Percentiles rank a stretch among this genome's conserved stretches.
These are phyloP conservation scores for Castanopsis chinensis DNA, from an alignment of 306 rosid species.

Conservation along the genomic window DNA sequence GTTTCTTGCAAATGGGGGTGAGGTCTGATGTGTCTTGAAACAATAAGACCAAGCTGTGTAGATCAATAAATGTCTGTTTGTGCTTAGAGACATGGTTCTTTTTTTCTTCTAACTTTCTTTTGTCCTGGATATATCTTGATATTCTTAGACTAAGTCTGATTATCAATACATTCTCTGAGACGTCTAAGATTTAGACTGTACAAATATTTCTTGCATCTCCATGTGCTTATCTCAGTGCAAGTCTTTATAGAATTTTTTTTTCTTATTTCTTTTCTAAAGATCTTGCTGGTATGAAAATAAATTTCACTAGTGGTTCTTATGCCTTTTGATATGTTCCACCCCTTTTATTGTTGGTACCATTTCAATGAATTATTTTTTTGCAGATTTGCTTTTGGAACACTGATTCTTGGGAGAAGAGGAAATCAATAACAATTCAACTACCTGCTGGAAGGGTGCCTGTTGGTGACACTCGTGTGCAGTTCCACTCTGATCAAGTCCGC, in stretches of 20 bases:
- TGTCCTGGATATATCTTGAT: no score
- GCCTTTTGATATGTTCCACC: no score
- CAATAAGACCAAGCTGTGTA: not conserved
- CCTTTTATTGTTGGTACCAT: not conserved
- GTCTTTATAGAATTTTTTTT: not conserved
- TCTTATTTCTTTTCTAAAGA: not conserved
- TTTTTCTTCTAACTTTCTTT: not conserved
- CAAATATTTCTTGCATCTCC: not conserved
- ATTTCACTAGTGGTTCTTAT: not conserved
- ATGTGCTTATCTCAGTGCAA: not conserved
- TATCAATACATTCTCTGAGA: not conserved
- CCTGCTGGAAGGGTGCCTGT: constrained; percentile 56
- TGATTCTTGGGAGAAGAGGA: constrained; percentile 55
- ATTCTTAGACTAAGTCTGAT: not conserved
- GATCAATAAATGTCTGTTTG: not conserved
- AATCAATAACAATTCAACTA: constrained; percentile 43
- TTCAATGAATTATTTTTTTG: constrained; percentile 25
- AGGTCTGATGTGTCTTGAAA: not conserved
- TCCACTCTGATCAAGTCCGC: constrained; percentile 51
- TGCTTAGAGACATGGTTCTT: not conserved
- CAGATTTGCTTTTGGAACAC: constrained; percentile 70
- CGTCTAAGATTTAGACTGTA: not conserved
- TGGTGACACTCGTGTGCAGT: constrained; percentile 76
- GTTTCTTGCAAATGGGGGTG: not conserved
- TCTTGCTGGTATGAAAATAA: no score